Percentiles rank a stretch among this genome's conserved stretches.
These are phyloP conservation scores for Jacaranda copaia DNA, from an alignment of 257 asterid genomes.

Conservation along the genomic window DNA sequence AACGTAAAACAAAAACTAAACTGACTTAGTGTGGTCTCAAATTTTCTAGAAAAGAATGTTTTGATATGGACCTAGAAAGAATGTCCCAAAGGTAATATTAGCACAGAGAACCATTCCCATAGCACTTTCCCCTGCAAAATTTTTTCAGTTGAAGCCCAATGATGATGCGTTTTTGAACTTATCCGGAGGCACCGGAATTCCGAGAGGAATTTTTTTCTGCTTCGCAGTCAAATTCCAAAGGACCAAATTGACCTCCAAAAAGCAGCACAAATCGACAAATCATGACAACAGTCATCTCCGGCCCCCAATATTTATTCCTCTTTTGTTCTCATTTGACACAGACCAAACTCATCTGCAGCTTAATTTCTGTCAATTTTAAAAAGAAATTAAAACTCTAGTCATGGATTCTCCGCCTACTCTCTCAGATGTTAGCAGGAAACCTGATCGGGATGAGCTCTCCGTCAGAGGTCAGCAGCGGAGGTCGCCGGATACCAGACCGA, in stretches of 20 bases:
- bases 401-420: constrained; percentile 53
- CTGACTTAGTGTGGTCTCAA: background rate
- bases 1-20: too few species aligned
- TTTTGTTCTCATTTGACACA: constrained; percentile 43
- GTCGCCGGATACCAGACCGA: background rate
- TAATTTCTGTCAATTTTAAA: constrained; percentile 4
- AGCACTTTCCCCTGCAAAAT: background rate
- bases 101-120: constrained; percentile 19
- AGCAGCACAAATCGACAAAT: constrained; percentile 66
- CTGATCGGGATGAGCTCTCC: constrained; percentile 4
- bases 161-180: constrained; percentile 49
- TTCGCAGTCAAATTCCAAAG: constrained; percentile 34
- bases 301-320: constrained; percentile 48
- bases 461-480: background rate
- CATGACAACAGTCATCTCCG: constrained; percentile 42
- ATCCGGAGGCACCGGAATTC: constrained; percentile 47
- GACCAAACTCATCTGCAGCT: constrained; percentile 30
- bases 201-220: constrained; percentile 41
- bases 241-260: constrained; percentile 52
- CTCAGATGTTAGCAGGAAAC: constrained; percentile 29
- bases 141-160: constrained; percentile 35
- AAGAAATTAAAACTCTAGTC: background rate
- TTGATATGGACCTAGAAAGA: constrained; percentile 40
- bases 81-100: constrained; percentile 38
- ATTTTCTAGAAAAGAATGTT: constrained; percentile 39